Base-by-base conservation (phyloP, 2,329 filamentous ascomycete species). In the Ascochyta clinopodiicola region DNA sequence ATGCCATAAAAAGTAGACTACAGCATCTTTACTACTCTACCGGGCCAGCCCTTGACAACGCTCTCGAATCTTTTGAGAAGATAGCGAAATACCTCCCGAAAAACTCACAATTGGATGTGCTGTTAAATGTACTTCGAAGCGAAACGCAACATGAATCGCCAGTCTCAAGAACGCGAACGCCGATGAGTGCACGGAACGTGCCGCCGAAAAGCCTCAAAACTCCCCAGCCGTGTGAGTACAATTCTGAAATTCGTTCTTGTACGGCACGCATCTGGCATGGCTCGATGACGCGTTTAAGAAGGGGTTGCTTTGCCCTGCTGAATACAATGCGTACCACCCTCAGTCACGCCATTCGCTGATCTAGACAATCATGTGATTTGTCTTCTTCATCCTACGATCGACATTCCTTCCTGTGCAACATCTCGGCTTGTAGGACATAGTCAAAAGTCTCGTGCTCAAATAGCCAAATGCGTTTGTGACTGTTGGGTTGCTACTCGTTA, bases 1-100 rank as follows among this genome's bases (percentile, higher is more conserved):
- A 68, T 3, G 62, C 55, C 15, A 52, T 67, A 2, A 61, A 54
- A 17, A 48, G 37, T 0, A 25, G 43, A 7, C 60, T 76, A 21
- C 50, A 71, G 27, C 43, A 22, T 6, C 49, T 71, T 0, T 70
- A 62, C 47, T 75, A 44, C 8, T 49, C 48, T 0, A 21, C 47
- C 15, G n/a, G 27, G 7, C 8, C 52, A 22, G 54, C 56, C 2
- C 57, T 75, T 15, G 7, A 71, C 6, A 8, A 59, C 7, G 57
- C 51, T 4, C 25, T 72, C 2, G 34, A 37, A 1, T 29, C 47
- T 1, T 75, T 75, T 51, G 21, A 51, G 3, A 24, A 31, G 1
- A 36, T 44, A 12, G 68, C 63, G 9, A 17, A 36, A 6, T 8
- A n/a, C 8, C 43, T 56, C 36, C 12, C 44, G 7, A 36, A 21